These are phyloP conservation scores for Pythium phragmitis DNA, from an alignment of 352 stramenopile species.

Conservation along the genomic window DNA sequence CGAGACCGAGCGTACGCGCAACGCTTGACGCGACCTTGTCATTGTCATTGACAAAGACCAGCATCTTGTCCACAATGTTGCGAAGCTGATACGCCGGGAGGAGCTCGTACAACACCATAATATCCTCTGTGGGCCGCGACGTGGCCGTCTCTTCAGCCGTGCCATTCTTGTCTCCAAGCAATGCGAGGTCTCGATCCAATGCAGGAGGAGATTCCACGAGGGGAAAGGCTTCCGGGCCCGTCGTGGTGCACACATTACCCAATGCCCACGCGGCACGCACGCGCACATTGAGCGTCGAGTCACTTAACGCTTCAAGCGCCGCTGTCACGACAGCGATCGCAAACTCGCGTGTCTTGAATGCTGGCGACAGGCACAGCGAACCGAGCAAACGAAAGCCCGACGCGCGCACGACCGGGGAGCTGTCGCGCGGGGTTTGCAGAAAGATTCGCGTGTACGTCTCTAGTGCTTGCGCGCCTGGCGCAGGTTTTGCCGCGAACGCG, in stretches of 20 bases:
- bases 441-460: constrained; percentile 76
- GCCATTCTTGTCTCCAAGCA: not conserved
- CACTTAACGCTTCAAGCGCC: constrained; percentile 60
- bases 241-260: constrained; percentile 83
- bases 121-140: not conserved
- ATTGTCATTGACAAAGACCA: constrained; percentile 82
- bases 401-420: constrained; percentile 75
- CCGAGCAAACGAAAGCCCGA: constrained; percentile 78
- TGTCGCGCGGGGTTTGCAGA: constrained; percentile 74
- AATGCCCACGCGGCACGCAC: constrained; percentile 82
- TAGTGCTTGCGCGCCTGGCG: constrained; percentile 34
- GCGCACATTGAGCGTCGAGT: constrained; percentile 84
- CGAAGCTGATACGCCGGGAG: constrained; percentile 60
- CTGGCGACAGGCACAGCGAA: constrained; percentile 65
- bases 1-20: constrained; percentile 71
- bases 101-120: constrained; percentile 56
- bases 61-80: constrained; percentile 81
- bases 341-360: constrained; percentile 77
- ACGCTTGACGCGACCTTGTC: constrained; percentile 89
- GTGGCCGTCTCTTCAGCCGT: not conserved
- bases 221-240: constrained; percentile 50
- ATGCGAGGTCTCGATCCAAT: not conserved
- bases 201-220: not conserved
- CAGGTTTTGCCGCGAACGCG: constrained; percentile 30
- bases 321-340: constrained; percentile 56